Conservation (phyloP, 768 basidiomycete genomes). For the Lactarius evosmus region DNA sequence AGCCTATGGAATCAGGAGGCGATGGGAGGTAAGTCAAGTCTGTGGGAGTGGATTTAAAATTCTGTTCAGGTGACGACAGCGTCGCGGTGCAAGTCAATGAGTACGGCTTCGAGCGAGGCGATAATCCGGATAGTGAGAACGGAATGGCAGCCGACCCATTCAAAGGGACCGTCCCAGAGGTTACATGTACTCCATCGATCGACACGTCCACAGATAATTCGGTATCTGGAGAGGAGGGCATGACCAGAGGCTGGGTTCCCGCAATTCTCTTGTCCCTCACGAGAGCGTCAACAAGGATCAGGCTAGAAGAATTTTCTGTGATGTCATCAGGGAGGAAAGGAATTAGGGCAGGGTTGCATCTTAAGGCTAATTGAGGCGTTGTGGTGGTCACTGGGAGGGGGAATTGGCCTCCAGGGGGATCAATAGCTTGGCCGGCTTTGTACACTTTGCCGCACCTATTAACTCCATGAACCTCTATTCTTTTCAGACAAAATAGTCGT, state of each 20-base stretch:
- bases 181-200: constrained; percentile 30
- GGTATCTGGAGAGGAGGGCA: constrained; percentile 22
- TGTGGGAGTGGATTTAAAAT: constrained; percentile 34
- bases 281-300: constrained; percentile 40
- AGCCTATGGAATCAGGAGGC: constrained; percentile 34
- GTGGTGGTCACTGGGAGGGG: constrained; percentile 36
- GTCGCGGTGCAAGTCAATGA: constrained; percentile 38
- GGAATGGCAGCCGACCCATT: constrained; percentile 39
- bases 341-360: constrained; percentile 45
- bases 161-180: constrained; percentile 37
- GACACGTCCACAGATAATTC: constrained; percentile 35
- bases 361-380: constrained; percentile 43
- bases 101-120: constrained; percentile 34
- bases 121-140: constrained; percentile 35
- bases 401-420: constrained; percentile 48
- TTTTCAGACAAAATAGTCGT: neutral
- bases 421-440: constrained; percentile 40
- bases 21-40: constrained; percentile 42
- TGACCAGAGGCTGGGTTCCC: constrained; percentile 36
- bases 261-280: constrained; percentile 38
- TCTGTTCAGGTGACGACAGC: constrained; percentile 28
- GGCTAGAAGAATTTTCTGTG: constrained; percentile 20
- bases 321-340: constrained; percentile 47
- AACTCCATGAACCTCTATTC: neutral
- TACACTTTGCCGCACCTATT: constrained; percentile 50